Percentiles rank a stretch among this genome's conserved stretches.
Evolutionary conservation across 306 rosid species (phyloP).

Genomic region (Corylus heterophylla): DNA sequence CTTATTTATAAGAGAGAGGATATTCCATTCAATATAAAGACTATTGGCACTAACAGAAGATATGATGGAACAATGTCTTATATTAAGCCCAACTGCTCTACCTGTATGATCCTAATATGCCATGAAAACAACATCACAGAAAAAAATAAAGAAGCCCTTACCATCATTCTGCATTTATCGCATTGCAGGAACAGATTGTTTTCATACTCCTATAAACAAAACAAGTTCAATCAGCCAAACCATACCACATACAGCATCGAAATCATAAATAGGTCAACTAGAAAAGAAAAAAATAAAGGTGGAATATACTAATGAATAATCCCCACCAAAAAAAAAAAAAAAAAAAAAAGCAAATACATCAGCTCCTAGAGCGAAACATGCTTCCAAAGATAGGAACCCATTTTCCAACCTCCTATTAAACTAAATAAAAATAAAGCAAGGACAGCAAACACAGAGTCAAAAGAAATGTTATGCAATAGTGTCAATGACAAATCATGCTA

Average conservation of each 20-base stretch:
- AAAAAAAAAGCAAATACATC: neutral
- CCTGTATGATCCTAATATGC: constrained; percentile 10
- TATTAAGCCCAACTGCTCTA: neutral
- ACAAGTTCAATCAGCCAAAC: constrained; percentile 37
- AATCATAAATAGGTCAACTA: constrained; percentile 8
- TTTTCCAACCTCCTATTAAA: neutral
- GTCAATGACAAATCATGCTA: constrained; percentile 5
- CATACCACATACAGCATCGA: neutral
- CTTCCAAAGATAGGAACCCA: neutral
- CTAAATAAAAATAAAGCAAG: constrained; percentile 10
- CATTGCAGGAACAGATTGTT: constrained; percentile 96
- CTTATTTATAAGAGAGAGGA: neutral
- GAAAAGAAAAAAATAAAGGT: neutral
- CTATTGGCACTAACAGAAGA: neutral
- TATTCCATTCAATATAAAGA: neutral
- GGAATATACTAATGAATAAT: neutral
- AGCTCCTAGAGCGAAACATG: neutral
- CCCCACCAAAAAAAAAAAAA: neutral
- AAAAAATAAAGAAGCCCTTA: constrained; percentile 34
- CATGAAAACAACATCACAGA: neutral
- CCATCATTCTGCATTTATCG: constrained; percentile 99
- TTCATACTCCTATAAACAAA: constrained; percentile 76
- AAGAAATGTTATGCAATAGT: constrained; percentile 18
- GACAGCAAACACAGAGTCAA: constrained; percentile 12
- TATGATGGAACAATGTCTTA: neutral